Conservation (phyloP, 768 basidiomycete species). For the Hysterangium stoloniferum region DNA sequence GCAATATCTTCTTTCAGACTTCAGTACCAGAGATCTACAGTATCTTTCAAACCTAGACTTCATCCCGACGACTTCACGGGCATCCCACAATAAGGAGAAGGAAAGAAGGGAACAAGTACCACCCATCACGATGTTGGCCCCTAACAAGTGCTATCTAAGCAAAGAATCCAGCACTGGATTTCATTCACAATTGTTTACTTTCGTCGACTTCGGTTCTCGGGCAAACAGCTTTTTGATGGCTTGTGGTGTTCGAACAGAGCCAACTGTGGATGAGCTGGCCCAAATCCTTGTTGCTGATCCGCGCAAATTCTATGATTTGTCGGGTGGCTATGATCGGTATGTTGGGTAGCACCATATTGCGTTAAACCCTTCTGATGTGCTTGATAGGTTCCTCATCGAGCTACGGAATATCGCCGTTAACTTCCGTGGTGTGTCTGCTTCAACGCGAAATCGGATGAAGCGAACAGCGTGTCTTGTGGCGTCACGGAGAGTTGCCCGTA, state of each 20-base stretch:
- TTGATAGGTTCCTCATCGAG: conserved; percentile 67
- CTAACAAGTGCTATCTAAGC: conserved; percentile 64
- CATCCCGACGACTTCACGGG: conserved; percentile 44
- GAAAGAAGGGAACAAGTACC: too few relatives aligned
- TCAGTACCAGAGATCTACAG: conserved; percentile 46
- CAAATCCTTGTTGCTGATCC: conserved; percentile 64
- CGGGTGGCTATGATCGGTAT: conserved; percentile 64
- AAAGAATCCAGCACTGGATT: conserved; percentile 45
- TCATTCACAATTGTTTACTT: conserved; percentile 77
- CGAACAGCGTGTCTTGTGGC: conserved; percentile 66
- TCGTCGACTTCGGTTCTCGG: conserved; percentile 76
- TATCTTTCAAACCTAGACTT: conserved; percentile 52
- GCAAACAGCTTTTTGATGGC: conserved; percentile 82
- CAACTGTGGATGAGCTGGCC: conserved; percentile 77
- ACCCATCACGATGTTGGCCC: conserved; percentile 41
- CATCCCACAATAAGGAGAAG: conserved; percentile 1
- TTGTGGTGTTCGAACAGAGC: conserved; percentile 83
- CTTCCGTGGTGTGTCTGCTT: conserved; percentile 36
- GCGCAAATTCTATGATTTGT: conserved; percentile 57
- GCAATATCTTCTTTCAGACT: conserved; percentile 35
- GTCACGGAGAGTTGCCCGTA: conserved; percentile 47
- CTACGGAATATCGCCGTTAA: conserved; percentile 85
- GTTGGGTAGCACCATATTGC: conserved; percentile 16
- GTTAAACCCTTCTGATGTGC: not conserved
- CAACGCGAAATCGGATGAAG: conserved; percentile 59